Base-by-base conservation (phyloP, 2,329 filamentous ascomycete species). In the Fusarium albidum region DNA sequence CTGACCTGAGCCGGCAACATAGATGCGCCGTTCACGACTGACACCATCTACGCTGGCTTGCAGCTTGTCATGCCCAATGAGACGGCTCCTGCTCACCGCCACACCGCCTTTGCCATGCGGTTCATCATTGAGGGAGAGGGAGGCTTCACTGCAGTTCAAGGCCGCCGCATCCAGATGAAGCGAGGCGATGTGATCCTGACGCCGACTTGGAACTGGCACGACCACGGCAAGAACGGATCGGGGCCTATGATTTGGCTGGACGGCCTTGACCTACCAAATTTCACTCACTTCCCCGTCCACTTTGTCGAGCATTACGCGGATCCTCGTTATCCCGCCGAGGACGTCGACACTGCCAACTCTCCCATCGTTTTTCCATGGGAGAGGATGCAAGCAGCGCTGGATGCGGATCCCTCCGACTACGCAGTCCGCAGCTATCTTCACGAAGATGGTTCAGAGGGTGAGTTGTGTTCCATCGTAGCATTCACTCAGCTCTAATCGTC, bases 131-230 rank as follows among this genome's bases (percentile, higher is more conserved):
- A 84, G 46, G 81, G 82, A 1, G 67, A 73, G 2, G 63, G 63
- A 0, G 82, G 82, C 1, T 85, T 83, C 60, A 85, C 82, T 0
- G 81, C 82, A 3, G 79, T 85, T 0, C 79, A 83, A 31, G 82
- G 82, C n/a, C 66, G 72, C 17, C 74, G 79, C 25, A 78, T 85
- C 35, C 66, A 71, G 0, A 81, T 86, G 73, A 63, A 72, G 14
- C 71, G 75, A 3, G 80, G 82, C 5, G 82, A 85, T 47, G 77
- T 85, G 0, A 80, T 85, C n/a, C 67, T 85, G 4, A 85, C 82
- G 0, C 82, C 82, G 0, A 79, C 76, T 0, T 85, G 82, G 82
- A 80, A 83, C 65, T 85, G 79, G 75, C 82, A 84, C 56, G 82
- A 85, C 49, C 82, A 85, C 48, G 82, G 82, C 3, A 84, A 84